phyloP scores from a whole-genome alignment of 345 rosid genomes.

The Passiflora organensis region DNA sequence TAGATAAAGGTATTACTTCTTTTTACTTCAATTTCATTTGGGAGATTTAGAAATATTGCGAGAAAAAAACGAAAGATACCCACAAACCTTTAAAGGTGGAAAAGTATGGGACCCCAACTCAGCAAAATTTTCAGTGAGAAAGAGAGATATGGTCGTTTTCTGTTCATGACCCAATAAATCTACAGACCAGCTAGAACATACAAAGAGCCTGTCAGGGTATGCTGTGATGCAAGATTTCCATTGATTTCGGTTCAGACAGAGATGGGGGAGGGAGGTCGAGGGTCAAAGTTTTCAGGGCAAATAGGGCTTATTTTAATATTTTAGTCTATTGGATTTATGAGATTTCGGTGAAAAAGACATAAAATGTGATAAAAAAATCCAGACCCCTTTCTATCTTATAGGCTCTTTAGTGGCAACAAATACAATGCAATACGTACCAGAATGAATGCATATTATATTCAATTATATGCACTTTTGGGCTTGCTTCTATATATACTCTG shows the following conservation, averaged over 20 bases:
- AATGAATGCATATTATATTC: constrained; percentile 6
- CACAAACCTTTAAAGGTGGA: too few relatives aligned
- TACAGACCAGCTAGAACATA: neutral
- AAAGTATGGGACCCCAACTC: constrained; percentile 34
- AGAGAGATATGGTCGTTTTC: neutral
- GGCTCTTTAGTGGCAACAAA: constrained; percentile 7
- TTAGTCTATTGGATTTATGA: constrained; percentile 17
- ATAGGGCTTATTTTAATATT: neutral
- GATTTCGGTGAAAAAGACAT: constrained; percentile 52
- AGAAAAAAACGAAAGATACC: too few relatives aligned
- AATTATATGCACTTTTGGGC: neutral
- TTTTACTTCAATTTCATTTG: too few relatives aligned
- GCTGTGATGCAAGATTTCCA: constrained; percentile 17
- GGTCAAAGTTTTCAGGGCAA: constrained; percentile 36
- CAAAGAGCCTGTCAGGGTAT: constrained; percentile 17
- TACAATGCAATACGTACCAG: too few relatives aligned
- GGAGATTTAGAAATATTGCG: too few relatives aligned
- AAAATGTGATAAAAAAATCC: constrained; percentile 6
- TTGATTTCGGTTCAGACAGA: constrained; percentile 22
- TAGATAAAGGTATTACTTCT: too few relatives aligned
- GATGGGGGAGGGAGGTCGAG: too few relatives aligned
- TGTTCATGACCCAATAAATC: neutral
- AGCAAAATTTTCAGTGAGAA: constrained; percentile 10
- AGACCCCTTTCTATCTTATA: constrained; percentile 25
- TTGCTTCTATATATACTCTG: constrained; percentile 22